Percentiles rank a stretch among this genome's conserved stretches.
phyloP scores from a whole-genome alignment of 331 rosid genomes.

The Malus hybrid region DNA sequence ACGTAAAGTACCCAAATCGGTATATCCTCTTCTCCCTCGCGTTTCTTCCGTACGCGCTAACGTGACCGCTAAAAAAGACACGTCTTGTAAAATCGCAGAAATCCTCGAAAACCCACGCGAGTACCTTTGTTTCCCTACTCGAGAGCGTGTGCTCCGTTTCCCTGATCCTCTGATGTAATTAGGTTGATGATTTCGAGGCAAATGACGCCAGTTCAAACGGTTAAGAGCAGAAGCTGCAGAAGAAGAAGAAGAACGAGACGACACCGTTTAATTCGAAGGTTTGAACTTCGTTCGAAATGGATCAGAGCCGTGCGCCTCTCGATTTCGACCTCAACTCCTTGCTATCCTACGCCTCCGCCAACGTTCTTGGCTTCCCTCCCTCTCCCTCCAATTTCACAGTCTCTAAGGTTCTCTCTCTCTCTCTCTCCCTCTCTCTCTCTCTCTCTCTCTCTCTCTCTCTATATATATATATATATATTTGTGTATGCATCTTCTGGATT shows the following conservation, averaged over 20 bases:
- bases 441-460: no score
- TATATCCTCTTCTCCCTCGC: no score
- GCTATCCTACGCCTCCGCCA: slow-evolving; percentile 53
- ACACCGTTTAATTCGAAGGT: neutral
- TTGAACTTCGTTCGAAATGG: neutral
- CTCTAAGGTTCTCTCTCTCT: slow-evolving; percentile 49
- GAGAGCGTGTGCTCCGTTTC: neutral
- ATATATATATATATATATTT: neutral
- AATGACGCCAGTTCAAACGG: no score
- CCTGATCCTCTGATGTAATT: neutral
- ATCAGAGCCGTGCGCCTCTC: slow-evolving; percentile 24
- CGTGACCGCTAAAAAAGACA: neutral
- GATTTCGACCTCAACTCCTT: slow-evolving; percentile 45
- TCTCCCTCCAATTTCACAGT: slow-evolving; percentile 51
- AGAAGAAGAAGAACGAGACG: no score
- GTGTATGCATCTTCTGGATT: neutral
- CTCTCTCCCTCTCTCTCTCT: neutral
- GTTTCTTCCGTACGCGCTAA: neutral
- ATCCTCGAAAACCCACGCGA: neutral
- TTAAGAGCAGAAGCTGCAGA: no score
- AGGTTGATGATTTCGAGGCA: no score
- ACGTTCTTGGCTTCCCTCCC: slow-evolving; percentile 59
- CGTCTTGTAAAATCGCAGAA: no score
- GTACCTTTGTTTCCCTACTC: neutral
- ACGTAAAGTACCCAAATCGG: no score